Evolutionary conservation across 2,329 filamentous ascomycete species (phyloP).

Genomic region (Dothiorella sarmentorum): DNA sequence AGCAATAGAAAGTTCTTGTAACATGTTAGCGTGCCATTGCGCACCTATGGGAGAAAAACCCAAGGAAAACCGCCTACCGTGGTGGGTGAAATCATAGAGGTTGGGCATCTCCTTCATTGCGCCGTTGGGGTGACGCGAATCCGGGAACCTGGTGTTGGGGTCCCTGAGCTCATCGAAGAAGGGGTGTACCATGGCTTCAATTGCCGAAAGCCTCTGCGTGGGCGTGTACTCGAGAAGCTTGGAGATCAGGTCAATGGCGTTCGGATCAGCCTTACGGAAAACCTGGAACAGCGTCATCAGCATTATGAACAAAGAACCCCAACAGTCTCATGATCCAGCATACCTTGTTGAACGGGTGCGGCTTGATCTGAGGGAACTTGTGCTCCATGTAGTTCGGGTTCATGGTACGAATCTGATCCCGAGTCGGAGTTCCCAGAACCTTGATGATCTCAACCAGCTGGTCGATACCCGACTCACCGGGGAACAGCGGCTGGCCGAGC

Average conservation of each 20-base stretch:
- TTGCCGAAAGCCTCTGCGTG: slow-evolving; percentile 85
- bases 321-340: slow-evolving; percentile 23
- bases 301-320: no score
- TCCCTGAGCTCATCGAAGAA: slow-evolving; percentile 98
- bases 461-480: slow-evolving; percentile 96
- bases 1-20: slow-evolving; percentile 90
- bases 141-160: slow-evolving; percentile 83
- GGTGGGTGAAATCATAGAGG: slow-evolving; percentile 89
- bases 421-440: slow-evolving; percentile 90
- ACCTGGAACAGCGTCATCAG: no score
- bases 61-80: slow-evolving; percentile 62
- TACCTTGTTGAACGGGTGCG: slow-evolving; percentile 94
- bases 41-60: not conserved
- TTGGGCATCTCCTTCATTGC: slow-evolving; percentile 76
- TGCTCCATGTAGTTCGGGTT: slow-evolving; percentile 99
- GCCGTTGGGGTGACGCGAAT: slow-evolving; percentile 85
- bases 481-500: slow-evolving; percentile 96
- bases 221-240: slow-evolving; percentile 94
- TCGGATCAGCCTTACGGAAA: slow-evolving; percentile 90
- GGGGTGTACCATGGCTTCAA: slow-evolving; percentile 96
- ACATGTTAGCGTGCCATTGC: slow-evolving; percentile 21
- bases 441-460: slow-evolving; percentile 99
- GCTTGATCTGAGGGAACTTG: slow-evolving; percentile 99
- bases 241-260: slow-evolving; percentile 92
- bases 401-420: slow-evolving; percentile 99